Percentiles rank a stretch among this genome's conserved stretches.
phyloP scores from a whole-genome alignment of 768 basidiomycete genomes.

The Leccinum aurantiacum region DNA sequence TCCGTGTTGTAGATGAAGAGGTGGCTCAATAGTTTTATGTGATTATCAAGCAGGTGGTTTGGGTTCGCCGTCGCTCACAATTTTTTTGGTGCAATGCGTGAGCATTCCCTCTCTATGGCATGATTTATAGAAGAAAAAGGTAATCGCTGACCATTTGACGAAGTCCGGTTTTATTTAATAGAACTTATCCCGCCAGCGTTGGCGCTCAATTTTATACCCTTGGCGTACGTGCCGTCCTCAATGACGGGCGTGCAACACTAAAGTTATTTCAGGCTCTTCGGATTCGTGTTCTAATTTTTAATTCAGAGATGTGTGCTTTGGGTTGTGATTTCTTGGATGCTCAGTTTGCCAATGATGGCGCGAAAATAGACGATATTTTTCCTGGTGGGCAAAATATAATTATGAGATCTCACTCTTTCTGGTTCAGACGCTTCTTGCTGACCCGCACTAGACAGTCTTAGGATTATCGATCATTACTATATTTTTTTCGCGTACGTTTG shows the following conservation, averaged over 20 bases:
- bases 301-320: conserved; percentile 43
- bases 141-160: neutral
- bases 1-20: conserved; percentile 58
- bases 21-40: conserved; percentile 61
- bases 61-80: neutral
- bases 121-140: no score
- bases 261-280: conserved; percentile 40
- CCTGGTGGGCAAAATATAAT: conserved; percentile 79
- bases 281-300: conserved; percentile 75
- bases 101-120: neutral
- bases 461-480: conserved; percentile 65
- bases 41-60: conserved; percentile 57
- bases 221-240: conserved; percentile 43
- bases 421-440: neutral
- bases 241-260: neutral
- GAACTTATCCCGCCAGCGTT: conserved; percentile 82
- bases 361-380: conserved; percentile 47
- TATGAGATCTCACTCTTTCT: conserved; percentile 41
- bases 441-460: conserved; percentile 67
- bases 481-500: conserved; percentile 57
- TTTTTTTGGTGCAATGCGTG: conserved; percentile 14
- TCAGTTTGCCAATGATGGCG: no score
- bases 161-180: conserved; percentile 63
- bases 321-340: no score
- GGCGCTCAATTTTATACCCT: conserved; percentile 82